Evolutionary conservation across 176 grass and related monocot genomes (phyloP).

Genomic region (Rhynchospora breviuscula): DNA sequence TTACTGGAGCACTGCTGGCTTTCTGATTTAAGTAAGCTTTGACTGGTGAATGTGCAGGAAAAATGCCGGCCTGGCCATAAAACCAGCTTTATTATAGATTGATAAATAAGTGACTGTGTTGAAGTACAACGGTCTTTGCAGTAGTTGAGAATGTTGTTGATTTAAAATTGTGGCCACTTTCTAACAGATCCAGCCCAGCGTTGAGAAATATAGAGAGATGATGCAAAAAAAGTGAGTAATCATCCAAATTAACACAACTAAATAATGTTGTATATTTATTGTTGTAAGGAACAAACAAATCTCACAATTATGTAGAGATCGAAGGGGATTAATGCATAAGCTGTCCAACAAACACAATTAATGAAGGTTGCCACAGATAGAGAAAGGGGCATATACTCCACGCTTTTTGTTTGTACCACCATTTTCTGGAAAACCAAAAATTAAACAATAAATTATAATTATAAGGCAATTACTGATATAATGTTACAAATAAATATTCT

Average conservation of each 20-base stretch:
- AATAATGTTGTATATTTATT: neutral
- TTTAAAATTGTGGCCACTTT: neutral
- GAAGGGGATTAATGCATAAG: conserved; percentile 24
- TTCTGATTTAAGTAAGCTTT: neutral
- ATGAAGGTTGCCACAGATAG: conserved; percentile 10
- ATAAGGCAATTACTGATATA: neutral
- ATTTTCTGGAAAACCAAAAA: conserved; percentile 25
- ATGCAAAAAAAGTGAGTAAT: neutral
- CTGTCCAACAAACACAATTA: conserved; percentile 18
- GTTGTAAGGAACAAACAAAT: neutral
- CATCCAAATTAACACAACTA: neutral
- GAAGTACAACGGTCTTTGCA: neutral
- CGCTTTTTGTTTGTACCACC: conserved; percentile 31
- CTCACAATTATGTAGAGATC: conserved; percentile 33
- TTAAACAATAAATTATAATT: neutral
- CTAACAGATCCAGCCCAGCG: neutral
- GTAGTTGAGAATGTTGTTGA: neutral
- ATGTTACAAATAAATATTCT: neutral
- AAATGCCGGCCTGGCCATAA: neutral
- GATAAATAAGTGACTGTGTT: no score
- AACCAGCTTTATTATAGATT: no score
- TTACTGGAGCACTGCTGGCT: neutral
- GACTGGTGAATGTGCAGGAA: no score
- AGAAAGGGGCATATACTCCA: conserved; percentile 29
- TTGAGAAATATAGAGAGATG: neutral